Percentiles rank a stretch among this genome's conserved stretches.
These are phyloP conservation scores for Dalbergia cultrata DNA, from an alignment of 306 rosid species.

Conservation along the genomic window DNA sequence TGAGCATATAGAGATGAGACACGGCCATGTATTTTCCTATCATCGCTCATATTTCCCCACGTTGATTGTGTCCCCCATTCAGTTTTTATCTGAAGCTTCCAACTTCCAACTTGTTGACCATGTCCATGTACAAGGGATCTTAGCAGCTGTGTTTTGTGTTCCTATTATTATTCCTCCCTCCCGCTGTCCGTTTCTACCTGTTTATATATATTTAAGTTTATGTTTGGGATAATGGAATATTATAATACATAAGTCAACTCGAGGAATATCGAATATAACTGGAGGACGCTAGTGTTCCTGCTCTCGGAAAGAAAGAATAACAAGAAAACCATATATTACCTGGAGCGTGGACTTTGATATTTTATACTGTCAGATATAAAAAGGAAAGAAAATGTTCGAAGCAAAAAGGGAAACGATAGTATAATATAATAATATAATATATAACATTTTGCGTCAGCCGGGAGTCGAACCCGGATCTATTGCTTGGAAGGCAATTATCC, in stretches of 20 bases:
- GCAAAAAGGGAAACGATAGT: background rate
- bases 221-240: background rate
- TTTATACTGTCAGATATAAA: background rate
- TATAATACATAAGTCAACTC: conserved; percentile 34
- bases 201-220: background rate
- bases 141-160: background rate
- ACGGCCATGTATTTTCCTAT: background rate
- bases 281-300: background rate
- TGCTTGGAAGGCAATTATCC: conserved; percentile 33
- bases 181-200: background rate
- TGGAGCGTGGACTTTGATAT: background rate
- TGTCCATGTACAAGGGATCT: conserved; percentile 42
- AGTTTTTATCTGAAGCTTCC: conserved; percentile 26
- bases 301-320: background rate
- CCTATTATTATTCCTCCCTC: background rate
- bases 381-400: background rate
- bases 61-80: conserved; percentile 43
- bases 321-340: background rate
- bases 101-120: conserved; percentile 25
- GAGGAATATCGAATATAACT: background rate
- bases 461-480: conserved; percentile 43
- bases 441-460: conserved; percentile 27
- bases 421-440: too few relatives aligned
- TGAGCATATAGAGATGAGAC: conserved; percentile 8
- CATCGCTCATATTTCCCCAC: conserved; percentile 7